Evolutionary conservation across 495 filamentous ascomycete genomes (phyloP), one percentile per base, ranked within the genome.

Genomic region (Penicillium simplicissimum): DNA sequence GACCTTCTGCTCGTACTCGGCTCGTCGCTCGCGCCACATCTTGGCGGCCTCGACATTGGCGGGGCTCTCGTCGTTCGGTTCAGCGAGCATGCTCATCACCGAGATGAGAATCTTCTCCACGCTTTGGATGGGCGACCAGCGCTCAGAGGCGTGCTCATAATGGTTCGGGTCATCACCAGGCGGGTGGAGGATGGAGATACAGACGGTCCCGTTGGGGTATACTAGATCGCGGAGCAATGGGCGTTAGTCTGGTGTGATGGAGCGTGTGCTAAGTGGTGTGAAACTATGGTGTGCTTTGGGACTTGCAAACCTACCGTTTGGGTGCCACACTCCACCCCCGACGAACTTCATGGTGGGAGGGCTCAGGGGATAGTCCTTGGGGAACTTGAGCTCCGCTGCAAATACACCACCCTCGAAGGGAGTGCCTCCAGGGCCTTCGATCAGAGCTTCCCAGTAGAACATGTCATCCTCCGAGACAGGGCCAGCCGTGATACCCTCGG

Each of bases 151-250:
- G 66, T 94, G 90, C 77, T 99, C 95, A 81, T 99, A 99, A 75
- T 98, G 96, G 75, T 96, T 96, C 62, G 95, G 93, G 76, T 99
- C 95, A 73, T 99, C 96, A 64, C 93, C 93, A n/a, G 95, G 95
- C 5, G 96, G 89, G 78, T 99, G 95, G 10, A 99, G 87, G 80
- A 99, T 99, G 14, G 90, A 95, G 62, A 99, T 99, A 77, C 95
- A 99, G 60, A 99, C 95, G 19, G 88, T 80, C 60, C 95, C 95
- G 71, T 87, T 91, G 36, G 90, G 84, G 71, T 98, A 98, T 34
- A 98, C 95, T 98, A 69, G 54, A 51, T 33, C n/a, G 21, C 58
- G 10, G 5, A 35, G 37, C 42, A 11, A 15, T 36, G 23, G 40
- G 28, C 17, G n/a, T 58, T 28, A 40, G 56, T 35, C 10, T 14